Conservation (phyloP, 345 rosid genomes). For the Citrus sinensis region DVS_A1.0 CM039167.1:2643001-2643500, state of each 20-base stretch:
- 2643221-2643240: background rate
- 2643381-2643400: no score
- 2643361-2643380: no score
- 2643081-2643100: background rate
- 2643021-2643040: conserved; percentile 70
- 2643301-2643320: conserved; percentile 45
- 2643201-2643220: background rate
- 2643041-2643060: conserved; percentile 84
- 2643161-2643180: background rate
- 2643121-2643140: background rate
- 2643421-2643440: no score
- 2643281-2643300: conserved; percentile 55
- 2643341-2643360: no score
- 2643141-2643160: background rate
- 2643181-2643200: background rate
- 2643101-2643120: no score
- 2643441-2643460: no score
- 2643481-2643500: no score
- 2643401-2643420: no score
- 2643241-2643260: background rate
- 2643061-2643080: conserved; percentile 43
- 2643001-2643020: conserved; percentile 67
- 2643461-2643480: no score
- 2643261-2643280: conserved; percentile 13
- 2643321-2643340: no score